A percentile compares a stretch with the other conserved stretches of the same genome.
Evolutionary conservation across 2,329 filamentous ascomycete species (phyloP).

Genomic region (Aulographum hederae): DNA sequence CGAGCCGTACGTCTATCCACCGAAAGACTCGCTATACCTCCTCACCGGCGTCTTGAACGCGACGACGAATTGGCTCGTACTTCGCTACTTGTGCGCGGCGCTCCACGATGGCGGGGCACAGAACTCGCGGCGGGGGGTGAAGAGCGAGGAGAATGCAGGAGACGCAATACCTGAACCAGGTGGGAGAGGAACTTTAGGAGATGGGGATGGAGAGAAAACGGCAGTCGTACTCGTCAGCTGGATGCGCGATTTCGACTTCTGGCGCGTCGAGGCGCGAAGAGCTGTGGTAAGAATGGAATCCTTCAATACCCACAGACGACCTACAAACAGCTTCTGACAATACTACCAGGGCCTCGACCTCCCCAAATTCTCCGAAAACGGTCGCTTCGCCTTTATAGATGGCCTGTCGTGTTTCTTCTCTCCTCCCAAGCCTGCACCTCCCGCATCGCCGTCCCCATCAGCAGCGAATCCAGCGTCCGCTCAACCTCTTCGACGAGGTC

Average conservation of each 20-base stretch:
- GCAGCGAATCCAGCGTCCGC: too few relatives aligned
- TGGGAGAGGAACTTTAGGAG: too few relatives aligned
- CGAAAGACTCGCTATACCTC: background rate
- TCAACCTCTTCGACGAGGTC: too few relatives aligned
- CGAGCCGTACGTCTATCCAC: background rate
- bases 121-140: too few relatives aligned
- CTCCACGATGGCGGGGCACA: too few relatives aligned
- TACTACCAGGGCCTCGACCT: constrained; percentile 48
- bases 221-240: constrained; percentile 64
- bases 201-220: background rate
- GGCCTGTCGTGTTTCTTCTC: too few relatives aligned
- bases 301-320: background rate
- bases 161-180: too few relatives aligned
- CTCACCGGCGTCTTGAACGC: background rate
- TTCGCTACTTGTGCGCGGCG: constrained; percentile 31
- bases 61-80: constrained; percentile 33
- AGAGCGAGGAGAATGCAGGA: background rate
- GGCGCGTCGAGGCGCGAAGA: constrained; percentile 52
- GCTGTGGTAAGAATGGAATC: constrained; percentile 32
- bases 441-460: background rate
- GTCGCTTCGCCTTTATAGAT: constrained; percentile 60
- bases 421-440: constrained; percentile 3
- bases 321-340: background rate
- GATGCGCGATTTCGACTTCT: constrained; percentile 60
- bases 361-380: constrained; percentile 35